Conservation (phyloP, 1,139 yeast species). For the Kodamaea derodonti region DNA sequence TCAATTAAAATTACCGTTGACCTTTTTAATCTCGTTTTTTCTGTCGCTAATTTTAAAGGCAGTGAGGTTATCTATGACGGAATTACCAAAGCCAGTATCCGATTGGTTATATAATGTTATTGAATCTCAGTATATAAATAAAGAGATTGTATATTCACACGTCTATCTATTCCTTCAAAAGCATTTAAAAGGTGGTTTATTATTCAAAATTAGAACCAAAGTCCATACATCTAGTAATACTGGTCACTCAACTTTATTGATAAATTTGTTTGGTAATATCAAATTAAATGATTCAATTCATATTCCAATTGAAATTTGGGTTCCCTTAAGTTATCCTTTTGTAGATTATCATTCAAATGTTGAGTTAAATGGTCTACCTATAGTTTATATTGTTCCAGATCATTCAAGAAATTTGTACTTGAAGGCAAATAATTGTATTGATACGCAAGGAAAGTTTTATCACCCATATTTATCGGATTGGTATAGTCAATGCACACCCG, state of each 20-base stretch:
- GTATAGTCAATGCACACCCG: constrained; percentile 27
- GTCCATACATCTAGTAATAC: constrained; percentile 54
- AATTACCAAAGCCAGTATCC: constrained; percentile 33
- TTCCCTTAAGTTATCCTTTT: constrained; percentile 68
- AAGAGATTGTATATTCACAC: constrained; percentile 57
- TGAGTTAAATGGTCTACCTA: constrained; percentile 44
- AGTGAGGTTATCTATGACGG: constrained; percentile 15
- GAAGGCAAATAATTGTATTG: constrained; percentile 65
- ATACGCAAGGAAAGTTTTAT: constrained; percentile 69
- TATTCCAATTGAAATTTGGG: constrained; percentile 72
- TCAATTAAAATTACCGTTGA: neutral
- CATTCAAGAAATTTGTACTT: constrained; percentile 34
- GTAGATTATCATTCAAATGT: constrained; percentile 9
- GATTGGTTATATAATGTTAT: constrained; percentile 44
- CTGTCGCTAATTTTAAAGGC: neutral
- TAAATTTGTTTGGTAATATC: constrained; percentile 62
- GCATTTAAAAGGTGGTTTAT: constrained; percentile 33
- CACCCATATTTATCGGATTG: constrained; percentile 67
- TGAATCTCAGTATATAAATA: constrained; percentile 50
- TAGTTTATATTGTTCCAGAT: constrained; percentile 55
- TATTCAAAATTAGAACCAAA: constrained; percentile 64
- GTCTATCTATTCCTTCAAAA: constrained; percentile 50
- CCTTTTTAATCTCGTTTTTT: neutral
- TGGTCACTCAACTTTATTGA: constrained; percentile 58
- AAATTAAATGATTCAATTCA: constrained; percentile 28